Evolutionary conservation across 1,284 basidiomycete species (phyloP).

Genomic region (Apiotrichum gracile): DNA sequence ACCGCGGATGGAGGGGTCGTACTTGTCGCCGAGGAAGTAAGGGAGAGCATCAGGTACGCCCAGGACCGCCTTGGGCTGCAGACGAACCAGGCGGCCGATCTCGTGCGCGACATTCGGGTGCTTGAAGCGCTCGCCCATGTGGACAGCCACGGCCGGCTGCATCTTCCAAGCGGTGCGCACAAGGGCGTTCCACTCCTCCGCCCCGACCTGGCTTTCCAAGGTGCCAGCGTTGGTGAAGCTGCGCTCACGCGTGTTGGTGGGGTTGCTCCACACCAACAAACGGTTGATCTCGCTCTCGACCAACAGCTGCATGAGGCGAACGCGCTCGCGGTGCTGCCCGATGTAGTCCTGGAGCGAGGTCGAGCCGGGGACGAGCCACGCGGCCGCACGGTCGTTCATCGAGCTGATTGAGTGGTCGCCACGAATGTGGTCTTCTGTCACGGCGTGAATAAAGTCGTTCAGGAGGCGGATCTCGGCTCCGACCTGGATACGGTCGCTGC

Average conservation of each 20-base stretch:
- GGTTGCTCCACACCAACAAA: conserved; percentile 86
- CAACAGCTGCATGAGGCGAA: conserved; percentile 69
- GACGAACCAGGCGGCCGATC: conserved; percentile 67
- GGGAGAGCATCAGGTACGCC: conserved; percentile 71
- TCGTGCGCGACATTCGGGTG: conserved; percentile 59
- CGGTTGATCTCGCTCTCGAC: conserved; percentile 86
- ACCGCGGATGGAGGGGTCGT: conserved; percentile 47
- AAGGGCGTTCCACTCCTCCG: conserved; percentile 59
- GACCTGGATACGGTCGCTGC: conserved; percentile 82
- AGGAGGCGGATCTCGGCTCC: conserved; percentile 81
- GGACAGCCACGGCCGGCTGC: conserved; percentile 73
- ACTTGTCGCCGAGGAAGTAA: conserved; percentile 68
- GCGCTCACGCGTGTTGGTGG: conserved; percentile 64
- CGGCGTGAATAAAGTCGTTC: conserved; percentile 70
- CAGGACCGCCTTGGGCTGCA: conserved; percentile 65
- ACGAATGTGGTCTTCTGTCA: conserved; percentile 67
- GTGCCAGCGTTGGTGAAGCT: neutral
- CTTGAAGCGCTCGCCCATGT: conserved; percentile 83
- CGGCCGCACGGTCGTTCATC: conserved; percentile 53
- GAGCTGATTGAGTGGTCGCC: conserved; percentile 65
- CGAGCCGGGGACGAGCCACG: conserved; percentile 42
- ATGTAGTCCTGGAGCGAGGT: conserved; percentile 54
- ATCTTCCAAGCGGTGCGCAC: conserved; percentile 76
- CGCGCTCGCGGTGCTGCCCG: conserved; percentile 58
- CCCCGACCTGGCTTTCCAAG: neutral